Evolutionary conservation across 805 yeast genomes (phyloP).

Genomic region (Cyberlindnera saturnus): DNA sequence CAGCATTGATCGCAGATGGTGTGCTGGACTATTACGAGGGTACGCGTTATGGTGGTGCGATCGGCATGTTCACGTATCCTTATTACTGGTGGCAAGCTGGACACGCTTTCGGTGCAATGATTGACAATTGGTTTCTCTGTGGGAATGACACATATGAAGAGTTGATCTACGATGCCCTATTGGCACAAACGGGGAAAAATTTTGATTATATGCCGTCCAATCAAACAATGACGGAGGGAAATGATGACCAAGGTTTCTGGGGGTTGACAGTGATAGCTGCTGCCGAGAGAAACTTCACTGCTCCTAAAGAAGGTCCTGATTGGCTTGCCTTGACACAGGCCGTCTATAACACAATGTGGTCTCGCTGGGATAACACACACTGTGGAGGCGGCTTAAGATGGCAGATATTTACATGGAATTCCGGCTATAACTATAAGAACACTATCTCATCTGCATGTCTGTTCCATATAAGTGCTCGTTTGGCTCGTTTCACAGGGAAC

Average conservation of each 20-base stretch:
- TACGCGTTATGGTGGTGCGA: constrained; percentile 52
- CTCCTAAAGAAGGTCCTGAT: constrained; percentile 38
- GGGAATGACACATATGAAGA: constrained; percentile 59
- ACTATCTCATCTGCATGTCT: constrained; percentile 58
- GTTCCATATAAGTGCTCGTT: constrained; percentile 56
- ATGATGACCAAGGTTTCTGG: constrained; percentile 72
- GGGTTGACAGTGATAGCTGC: constrained; percentile 60
- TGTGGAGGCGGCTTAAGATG: constrained; percentile 68
- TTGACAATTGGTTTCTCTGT: constrained; percentile 71
- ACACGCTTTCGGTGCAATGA: constrained; percentile 61
- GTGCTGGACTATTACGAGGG: constrained; percentile 71
- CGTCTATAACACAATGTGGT: constrained; percentile 54
- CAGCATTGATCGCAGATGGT: constrained; percentile 54
- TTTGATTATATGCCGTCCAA: constrained; percentile 55
- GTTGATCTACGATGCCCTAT: constrained; percentile 48
- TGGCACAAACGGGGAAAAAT: constrained; percentile 38
- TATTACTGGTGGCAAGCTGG: constrained; percentile 94
- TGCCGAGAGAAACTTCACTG: constrained; percentile 52
- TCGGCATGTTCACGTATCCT: constrained; percentile 61
- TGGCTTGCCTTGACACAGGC: constrained; percentile 62
- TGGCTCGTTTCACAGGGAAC: constrained; percentile 56
- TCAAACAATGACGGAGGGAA: constrained; percentile 62
- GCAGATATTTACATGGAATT: constrained; percentile 68
- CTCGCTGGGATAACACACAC: constrained; percentile 50
- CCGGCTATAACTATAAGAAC: constrained; percentile 63